These are phyloP conservation scores for Penicillium glabrum DNA, from an alignment of 2,329 filamentous ascomycete genomes.

Conservation along the genomic window DNA sequence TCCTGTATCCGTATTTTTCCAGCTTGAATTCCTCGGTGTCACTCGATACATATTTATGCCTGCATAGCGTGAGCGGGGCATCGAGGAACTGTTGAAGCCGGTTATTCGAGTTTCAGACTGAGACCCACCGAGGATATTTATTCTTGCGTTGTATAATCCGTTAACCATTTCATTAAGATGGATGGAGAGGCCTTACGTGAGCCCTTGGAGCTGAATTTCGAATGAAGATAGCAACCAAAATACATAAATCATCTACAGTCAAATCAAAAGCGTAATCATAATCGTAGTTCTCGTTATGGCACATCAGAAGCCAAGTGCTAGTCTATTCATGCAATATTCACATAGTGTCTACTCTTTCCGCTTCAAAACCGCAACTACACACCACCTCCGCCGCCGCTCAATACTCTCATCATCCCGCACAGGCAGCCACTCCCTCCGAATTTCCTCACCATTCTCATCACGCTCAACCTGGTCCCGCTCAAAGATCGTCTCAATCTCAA, in stretches of 20 bases:
- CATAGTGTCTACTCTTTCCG: slow-evolving; percentile 7
- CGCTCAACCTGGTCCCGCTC: slow-evolving; percentile 53
- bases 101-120: background rate
- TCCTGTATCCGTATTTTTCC: background rate
- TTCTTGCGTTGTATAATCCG: background rate
- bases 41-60: background rate
- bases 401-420: slow-evolving; percentile 48
- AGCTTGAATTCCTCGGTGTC: background rate
- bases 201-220: background rate
- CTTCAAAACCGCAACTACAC: slow-evolving; percentile 51
- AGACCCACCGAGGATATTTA: background rate
- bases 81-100: background rate
- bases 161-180: background rate
- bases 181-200: background rate
- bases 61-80: background rate
- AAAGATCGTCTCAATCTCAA: slow-evolving; percentile 54
- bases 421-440: slow-evolving; percentile 44
- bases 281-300: background rate
- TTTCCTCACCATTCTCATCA: slow-evolving; percentile 40
- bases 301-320: background rate
- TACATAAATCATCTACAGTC: background rate
- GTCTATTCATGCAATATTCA: background rate
- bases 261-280: background rate
- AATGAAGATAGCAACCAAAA: background rate
- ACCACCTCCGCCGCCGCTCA: slow-evolving; percentile 58